Base-by-base conservation (phyloP, 148 eudicot species). In the Limonium bicolor region DNA sequence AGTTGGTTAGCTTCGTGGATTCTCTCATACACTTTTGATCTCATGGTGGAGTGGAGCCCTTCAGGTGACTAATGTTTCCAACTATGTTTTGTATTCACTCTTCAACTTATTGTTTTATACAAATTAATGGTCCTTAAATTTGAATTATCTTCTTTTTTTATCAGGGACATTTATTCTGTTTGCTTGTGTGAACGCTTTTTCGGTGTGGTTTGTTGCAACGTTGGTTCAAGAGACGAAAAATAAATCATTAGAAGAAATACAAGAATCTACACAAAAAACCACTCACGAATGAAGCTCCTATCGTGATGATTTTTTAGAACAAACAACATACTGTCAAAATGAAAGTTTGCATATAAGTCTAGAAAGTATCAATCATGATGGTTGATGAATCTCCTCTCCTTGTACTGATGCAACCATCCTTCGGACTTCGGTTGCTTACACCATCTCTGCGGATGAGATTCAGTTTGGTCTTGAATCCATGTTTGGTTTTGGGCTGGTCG, bases 31-130 rank as follows among this genome's bases (percentile, higher is more conserved):
- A 16, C 64, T 8, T 69, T 69, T 22, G 60, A 56, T 42, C 60
- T 69, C 22, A 46, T 64, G 60, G 55, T 60, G 51, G 67, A 69
- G 21, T 69, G 75, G 75, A 69, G 63, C 36, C 65, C 62, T 47
- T 48, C 66, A 41, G 75, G 74, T 60, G 11, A 33, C 7, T 14
- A 3, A n/a, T n/a, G n/a, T n/a, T n/a, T n/a, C n/a, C n/a, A n/a
- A n/a, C n/a, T n/a, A n/a, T n/a, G 23, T 28, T 15, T 29, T 51
- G 12, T 36, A 23, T 22, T 30, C 16, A 3, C 34, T 27, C 20
- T 20, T 56, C 14, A 9, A 23, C 4, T 31, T 35, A 26, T 11
- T 19, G 3, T 5, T 33, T 20, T 7, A 20, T 19, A 15, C 6
- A 2, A 15, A 24, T 29, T 50, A 7, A 14, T 8, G 5, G 12